A percentile compares a stretch with the other conserved stretches of the same genome.
Conservation (phyloP, 2,329 filamentous ascomycete genomes). For the Exophiala calicioides region DNA sequence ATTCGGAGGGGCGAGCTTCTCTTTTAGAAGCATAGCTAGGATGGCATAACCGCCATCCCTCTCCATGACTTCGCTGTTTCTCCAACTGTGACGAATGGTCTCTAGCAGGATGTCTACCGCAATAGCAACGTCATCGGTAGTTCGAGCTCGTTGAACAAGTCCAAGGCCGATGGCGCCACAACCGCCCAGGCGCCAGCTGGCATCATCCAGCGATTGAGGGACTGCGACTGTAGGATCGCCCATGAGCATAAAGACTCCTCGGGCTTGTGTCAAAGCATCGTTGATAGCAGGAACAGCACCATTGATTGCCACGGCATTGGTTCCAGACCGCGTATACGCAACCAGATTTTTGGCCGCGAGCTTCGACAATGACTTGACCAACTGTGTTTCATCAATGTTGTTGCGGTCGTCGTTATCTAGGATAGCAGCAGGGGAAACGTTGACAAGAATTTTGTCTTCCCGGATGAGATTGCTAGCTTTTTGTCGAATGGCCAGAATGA, state of each 20-base stretch:
- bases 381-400: conserved; percentile 67
- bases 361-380: conserved; percentile 75
- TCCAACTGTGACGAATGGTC: conserved; percentile 87
- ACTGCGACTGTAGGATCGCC: conserved; percentile 79
- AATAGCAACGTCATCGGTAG: conserved; percentile 69
- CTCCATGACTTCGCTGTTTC: conserved; percentile 98
- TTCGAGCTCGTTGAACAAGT: conserved; percentile 74
- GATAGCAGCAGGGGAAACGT: conserved; percentile 76
- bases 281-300: conserved; percentile 83
- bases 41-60: conserved; percentile 92
- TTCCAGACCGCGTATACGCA: conserved; percentile 69
- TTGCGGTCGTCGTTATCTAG: conserved; percentile 79
- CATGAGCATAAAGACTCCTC: conserved; percentile 78
- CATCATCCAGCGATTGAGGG: conserved; percentile 85
- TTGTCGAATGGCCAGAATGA: conserved; percentile 80
- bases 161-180: conserved; percentile 84
- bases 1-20: conserved; percentile 61
- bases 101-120: conserved; percentile 82
- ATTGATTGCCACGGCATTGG: conserved; percentile 81
- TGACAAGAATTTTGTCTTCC: conserved; percentile 78
- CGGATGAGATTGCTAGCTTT: conserved; percentile 80
- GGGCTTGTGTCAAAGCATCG: conserved; percentile 77
- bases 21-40: conserved; percentile 76
- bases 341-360: conserved; percentile 68
- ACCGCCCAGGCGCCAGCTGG: conserved; percentile 88